A percentile compares a stretch with the other conserved stretches of the same genome.
Conservation (phyloP, 768 basidiomycete species). For the Agrocybe pediades region DNA sequence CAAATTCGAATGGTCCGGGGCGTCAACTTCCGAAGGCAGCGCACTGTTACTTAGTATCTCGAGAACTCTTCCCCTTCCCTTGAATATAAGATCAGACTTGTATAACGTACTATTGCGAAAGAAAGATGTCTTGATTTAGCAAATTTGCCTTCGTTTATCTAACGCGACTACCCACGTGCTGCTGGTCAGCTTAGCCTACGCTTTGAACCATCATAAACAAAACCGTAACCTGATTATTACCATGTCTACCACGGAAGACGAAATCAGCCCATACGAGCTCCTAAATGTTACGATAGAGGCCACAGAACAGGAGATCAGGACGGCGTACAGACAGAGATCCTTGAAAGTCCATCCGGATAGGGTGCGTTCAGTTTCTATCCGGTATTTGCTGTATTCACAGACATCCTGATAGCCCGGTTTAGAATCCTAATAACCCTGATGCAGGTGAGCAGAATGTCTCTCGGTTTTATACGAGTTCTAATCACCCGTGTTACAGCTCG, state of each 20-base stretch:
- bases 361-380: constrained; percentile 40
- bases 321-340: constrained; percentile 77
- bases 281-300: constrained; percentile 62
- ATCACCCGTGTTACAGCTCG: constrained; percentile 41
- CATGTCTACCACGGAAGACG: constrained; percentile 45
- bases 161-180: too few relatives aligned
- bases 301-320: constrained; percentile 77
- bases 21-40: too few relatives aligned
- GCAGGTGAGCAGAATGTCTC: constrained; percentile 49
- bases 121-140: too few relatives aligned
- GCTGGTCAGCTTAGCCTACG: too few relatives aligned
- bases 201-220: too few relatives aligned
- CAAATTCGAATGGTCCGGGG: too few relatives aligned
- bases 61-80: too few relatives aligned
- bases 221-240: not conserved
- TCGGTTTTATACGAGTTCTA: not conserved
- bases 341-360: constrained; percentile 88
- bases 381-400: constrained; percentile 2
- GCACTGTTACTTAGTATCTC: too few relatives aligned
- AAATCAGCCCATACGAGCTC: constrained; percentile 74
- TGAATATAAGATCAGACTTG: too few relatives aligned
- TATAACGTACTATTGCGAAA: too few relatives aligned
- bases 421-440: constrained; percentile 82
- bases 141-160: too few relatives aligned
- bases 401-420: constrained; percentile 15